These are phyloP conservation scores for Nepenthes mirabilis DNA, from an alignment of 148 eudicot species.

Conservation along the genomic window DNA sequence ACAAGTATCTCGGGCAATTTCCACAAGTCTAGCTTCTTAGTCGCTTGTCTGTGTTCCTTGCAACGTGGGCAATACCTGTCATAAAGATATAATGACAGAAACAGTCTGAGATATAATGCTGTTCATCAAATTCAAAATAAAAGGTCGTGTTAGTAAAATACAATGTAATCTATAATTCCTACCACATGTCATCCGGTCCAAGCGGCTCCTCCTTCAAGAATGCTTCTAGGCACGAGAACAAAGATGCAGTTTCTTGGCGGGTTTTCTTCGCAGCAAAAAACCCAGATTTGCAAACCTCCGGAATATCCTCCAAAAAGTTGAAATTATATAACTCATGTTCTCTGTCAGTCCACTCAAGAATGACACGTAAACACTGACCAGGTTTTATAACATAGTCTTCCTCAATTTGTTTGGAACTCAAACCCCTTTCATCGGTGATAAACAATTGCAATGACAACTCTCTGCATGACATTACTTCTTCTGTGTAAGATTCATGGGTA, in stretches of 20 bases:
- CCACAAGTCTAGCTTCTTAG: conserved; percentile 96
- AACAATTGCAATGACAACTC: conserved; percentile 37
- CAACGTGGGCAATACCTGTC: conserved; percentile 95
- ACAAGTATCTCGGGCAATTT: conserved; percentile 88
- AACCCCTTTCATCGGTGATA: conserved; percentile 48
- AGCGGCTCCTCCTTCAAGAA: conserved; percentile 96
- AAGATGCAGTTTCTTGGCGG: conserved; percentile 72
- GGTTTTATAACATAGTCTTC: conserved; percentile 39
- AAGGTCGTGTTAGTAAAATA: neutral
- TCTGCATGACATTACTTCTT: conserved; percentile 17
- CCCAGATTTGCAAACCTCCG: conserved; percentile 68
- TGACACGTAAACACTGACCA: conserved; percentile 27
- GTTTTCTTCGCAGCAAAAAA: conserved; percentile 69
- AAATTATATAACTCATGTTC: conserved; percentile 53
- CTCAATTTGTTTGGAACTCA: conserved; percentile 28
- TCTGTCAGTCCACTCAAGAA: conserved; percentile 52
- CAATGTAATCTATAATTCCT: conserved; percentile 6
- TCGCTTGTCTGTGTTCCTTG: conserved; percentile 94
- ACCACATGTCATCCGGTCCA: conserved; percentile 99
- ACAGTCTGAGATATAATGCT: neutral
- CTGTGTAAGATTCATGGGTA: conserved; percentile 2
- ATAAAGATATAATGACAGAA: conserved; percentile 8
- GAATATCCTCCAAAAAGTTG: conserved; percentile 72
- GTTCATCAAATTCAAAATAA: too few relatives aligned
- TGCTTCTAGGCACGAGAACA: conserved; percentile 94